Conservation (phyloP, 2,329 filamentous ascomycete genomes). For the Scedosporium aurantiacum region DNA sequence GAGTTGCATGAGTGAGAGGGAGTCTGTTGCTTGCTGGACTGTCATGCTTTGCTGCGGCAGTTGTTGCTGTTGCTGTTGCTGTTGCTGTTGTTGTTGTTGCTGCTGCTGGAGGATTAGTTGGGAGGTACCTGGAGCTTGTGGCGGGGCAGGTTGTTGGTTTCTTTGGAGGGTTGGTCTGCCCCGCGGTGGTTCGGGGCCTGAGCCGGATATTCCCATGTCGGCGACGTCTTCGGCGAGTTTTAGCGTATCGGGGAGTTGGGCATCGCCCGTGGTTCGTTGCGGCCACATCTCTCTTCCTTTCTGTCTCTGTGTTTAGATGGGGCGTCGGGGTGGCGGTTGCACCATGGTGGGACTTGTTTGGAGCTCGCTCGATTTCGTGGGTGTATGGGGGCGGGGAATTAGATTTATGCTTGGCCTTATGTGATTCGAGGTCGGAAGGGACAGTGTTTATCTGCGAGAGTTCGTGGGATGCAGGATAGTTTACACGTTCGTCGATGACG, state of each 20-base stretch:
- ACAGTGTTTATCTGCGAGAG: neutral
- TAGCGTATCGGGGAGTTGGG: conserved; percentile 12
- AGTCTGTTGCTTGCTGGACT: conserved; percentile 42
- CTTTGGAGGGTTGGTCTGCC: conserved; percentile 2
- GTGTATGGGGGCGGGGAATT: neutral
- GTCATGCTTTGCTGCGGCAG: conserved; percentile 13
- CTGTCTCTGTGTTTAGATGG: neutral
- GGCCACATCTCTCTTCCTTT: conserved; percentile 2
- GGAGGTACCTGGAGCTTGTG: conserved; percentile 13
- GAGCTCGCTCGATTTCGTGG: neutral
- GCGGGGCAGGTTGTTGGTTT: conserved; percentile 24
- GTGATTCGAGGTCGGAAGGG: neutral
- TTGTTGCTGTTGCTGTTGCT: conserved; percentile 12
- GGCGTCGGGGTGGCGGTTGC: neutral
- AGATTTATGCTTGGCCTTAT: neutral
- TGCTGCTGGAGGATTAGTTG: neutral
- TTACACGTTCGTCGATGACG: too few species aligned
- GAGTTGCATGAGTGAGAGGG: conserved; percentile 64
- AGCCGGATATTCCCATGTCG: conserved; percentile 27
- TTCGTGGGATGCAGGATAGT: too few species aligned
- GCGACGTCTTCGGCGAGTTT: conserved; percentile 25
- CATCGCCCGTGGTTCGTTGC: neutral
- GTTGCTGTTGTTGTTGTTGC: neutral
- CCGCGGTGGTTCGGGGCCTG: conserved; percentile 2
- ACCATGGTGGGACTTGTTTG: neutral